Percentiles rank a stretch among this genome's conserved stretches.
Evolutionary conservation across 495 filamentous ascomycete genomes (phyloP).

Genomic region (Letharia columbiana): DNA sequence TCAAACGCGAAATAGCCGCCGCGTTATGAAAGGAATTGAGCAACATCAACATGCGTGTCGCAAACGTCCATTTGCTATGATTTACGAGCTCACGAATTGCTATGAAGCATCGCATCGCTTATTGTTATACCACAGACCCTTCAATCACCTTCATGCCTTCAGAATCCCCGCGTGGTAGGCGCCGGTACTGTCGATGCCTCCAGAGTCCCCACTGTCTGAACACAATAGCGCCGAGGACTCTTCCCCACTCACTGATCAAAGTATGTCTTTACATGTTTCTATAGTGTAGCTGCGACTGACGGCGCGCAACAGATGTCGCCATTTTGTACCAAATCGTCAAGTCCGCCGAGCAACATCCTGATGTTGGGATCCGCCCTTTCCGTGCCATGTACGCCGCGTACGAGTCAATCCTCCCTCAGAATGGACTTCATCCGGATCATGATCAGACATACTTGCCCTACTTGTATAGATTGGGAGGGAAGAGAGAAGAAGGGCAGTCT

Average conservation of each 20-base stretch:
- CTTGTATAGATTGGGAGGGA: conserved; percentile 70
- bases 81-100: conserved; percentile 10
- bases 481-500: conserved; percentile 36
- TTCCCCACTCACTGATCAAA: conserved; percentile 54
- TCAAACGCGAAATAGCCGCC: conserved; percentile 11
- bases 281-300: conserved; percentile 19
- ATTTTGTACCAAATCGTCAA: conserved; percentile 69
- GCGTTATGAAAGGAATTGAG: background rate
- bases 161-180: conserved; percentile 42
- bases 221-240: conserved; percentile 43
- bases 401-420: conserved; percentile 56
- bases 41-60: conserved; percentile 11
- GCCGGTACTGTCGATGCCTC: conserved; percentile 53
- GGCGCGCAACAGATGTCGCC: conserved; percentile 53
- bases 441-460: conserved; percentile 68
- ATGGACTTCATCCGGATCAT: conserved; percentile 60
- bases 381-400: conserved; percentile 75
- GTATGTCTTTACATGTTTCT: conserved; percentile 32
- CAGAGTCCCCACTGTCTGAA: conserved; percentile 39
- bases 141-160: conserved; percentile 43
- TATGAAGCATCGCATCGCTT: conserved; percentile 6
- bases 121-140: background rate
- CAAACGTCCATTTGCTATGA: background rate
- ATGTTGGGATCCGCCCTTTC: conserved; percentile 57
- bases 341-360: conserved; percentile 56